Evolutionary conservation across 257 asterid species (phyloP).

Genomic region (Lavandula angustifolia): DNA sequence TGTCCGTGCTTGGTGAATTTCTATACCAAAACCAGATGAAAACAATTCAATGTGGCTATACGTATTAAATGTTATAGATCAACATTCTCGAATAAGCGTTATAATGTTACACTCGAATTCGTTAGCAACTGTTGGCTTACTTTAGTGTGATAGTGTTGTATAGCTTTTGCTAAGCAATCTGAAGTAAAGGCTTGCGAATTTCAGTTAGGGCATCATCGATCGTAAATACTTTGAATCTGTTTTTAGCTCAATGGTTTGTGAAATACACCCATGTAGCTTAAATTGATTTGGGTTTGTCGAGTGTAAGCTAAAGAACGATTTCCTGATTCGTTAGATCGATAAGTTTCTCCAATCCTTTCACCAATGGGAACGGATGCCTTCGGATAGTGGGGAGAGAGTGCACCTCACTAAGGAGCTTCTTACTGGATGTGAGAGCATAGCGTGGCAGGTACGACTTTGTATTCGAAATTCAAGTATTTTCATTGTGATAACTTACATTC

Average conservation of each 20-base stretch:
- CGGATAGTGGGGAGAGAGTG: constrained; percentile 60
- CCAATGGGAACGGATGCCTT: constrained; percentile 77
- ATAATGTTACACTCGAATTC: neutral
- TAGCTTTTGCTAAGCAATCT: too few relatives aligned
- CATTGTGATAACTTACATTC: constrained; percentile 7
- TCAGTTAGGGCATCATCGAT: constrained; percentile 17
- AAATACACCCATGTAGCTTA: constrained; percentile 1
- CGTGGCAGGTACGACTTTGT: constrained; percentile 82
- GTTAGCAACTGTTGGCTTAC: neutral
- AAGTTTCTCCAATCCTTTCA: constrained; percentile 74
- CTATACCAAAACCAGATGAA: constrained; percentile 22
- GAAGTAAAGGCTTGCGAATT: too few relatives aligned
- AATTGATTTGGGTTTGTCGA: constrained; percentile 20
- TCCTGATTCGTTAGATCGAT: constrained; percentile 66
- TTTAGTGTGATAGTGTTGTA: constrained; percentile 5
- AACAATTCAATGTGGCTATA: neutral
- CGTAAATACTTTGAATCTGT: neutral
- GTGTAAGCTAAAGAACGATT: constrained; percentile 19
- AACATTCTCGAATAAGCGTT: neutral
- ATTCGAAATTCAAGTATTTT: constrained; percentile 24
- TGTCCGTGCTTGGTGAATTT: neutral
- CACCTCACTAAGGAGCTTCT: constrained; percentile 74
- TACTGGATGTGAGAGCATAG: constrained; percentile 82
- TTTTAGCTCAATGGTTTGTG: constrained; percentile 15
- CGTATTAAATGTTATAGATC: neutral